These are phyloP conservation scores for Parathielavia hyrcaniae DNA, from an alignment of 495 filamentous ascomycete genomes.

Conservation along the genomic window DNA sequence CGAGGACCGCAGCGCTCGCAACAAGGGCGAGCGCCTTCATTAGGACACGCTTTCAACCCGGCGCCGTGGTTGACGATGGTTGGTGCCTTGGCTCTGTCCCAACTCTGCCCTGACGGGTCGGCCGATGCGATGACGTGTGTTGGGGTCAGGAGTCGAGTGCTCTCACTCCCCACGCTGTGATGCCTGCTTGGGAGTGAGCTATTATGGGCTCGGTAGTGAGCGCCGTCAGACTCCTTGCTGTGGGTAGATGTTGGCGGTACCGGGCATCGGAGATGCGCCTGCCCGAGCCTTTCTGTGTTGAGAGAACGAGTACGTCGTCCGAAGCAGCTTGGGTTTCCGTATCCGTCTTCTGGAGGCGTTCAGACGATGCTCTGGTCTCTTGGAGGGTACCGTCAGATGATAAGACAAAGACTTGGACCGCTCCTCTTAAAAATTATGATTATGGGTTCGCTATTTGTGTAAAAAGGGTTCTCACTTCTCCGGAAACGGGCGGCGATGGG, in stretches of 20 bases:
- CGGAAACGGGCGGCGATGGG: slow-evolving; percentile 3
- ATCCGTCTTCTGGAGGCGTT: neutral
- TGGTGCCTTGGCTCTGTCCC: neutral
- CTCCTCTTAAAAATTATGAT: neutral
- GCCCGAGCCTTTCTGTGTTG: neutral
- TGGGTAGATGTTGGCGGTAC: neutral
- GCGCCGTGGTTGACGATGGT: neutral
- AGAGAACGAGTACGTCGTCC: neutral
- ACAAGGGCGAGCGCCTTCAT: slow-evolving; percentile 26
- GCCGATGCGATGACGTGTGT: too few relatives aligned
- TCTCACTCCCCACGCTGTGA: neutral
- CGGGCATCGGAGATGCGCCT: neutral
- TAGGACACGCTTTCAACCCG: neutral
- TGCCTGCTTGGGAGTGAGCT: neutral
- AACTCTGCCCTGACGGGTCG: too few relatives aligned
- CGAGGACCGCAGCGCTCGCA: slow-evolving; percentile 28
- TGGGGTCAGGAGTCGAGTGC: too few relatives aligned
- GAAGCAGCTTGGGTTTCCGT: neutral
- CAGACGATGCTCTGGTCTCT: neutral
- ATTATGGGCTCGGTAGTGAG: slow-evolving; percentile 2
- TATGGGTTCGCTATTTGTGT: neutral
- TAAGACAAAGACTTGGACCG: neutral
- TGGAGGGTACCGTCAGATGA: neutral
- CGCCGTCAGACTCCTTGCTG: neutral
- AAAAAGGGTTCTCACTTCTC: neutral